Evolutionary conservation across 192 early-diverging fungal species (phyloP).

Genomic region (Gorgonomyces haynaldii): DNA sequence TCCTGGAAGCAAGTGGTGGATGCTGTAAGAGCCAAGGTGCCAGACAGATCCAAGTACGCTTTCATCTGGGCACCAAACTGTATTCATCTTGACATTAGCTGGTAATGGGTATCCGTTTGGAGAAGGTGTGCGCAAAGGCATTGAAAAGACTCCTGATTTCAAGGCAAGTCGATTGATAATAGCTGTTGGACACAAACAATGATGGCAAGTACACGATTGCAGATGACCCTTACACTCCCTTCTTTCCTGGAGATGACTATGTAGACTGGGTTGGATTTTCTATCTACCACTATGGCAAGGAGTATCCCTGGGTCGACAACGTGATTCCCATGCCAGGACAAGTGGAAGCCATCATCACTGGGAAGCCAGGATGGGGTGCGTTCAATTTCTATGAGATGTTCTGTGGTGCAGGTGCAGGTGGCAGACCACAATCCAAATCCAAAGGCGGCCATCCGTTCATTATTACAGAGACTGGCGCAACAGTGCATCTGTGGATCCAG

Average conservation of each 20-base stretch:
- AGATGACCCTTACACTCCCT: conserved; percentile 40
- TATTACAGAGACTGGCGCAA: conserved; percentile 21
- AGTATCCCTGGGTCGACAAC: conserved; percentile 17
- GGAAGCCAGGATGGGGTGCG: background rate
- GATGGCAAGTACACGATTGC: conserved; percentile 21
- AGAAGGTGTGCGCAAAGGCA: too few species aligned
- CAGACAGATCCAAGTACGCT: conserved; percentile 8
- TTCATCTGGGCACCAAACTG: conserved; percentile 28
- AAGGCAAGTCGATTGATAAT: too few species aligned
- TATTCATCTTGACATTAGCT: too few species aligned
- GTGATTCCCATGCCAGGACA: conserved; percentile 7
- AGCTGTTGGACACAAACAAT: conserved; percentile 32
- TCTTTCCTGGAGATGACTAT: conserved; percentile 34
- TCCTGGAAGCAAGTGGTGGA: conserved; percentile 16
- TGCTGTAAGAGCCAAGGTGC: conserved; percentile 1
- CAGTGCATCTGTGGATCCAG: background rate
- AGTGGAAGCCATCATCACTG: conserved; percentile 18
- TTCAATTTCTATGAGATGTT: conserved; percentile 28
- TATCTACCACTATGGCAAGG: conserved; percentile 24
- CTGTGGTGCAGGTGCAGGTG: conserved; percentile 15
- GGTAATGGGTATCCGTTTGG: too few species aligned
- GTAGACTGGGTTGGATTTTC: conserved; percentile 39
- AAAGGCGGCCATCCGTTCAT: conserved; percentile 29
- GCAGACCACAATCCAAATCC: conserved; percentile 3
- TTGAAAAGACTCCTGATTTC: too few species aligned